A percentile compares a stretch with the other conserved stretches of the same genome.
Conservation (phyloP, 2,329 filamentous ascomycete genomes). For the Emmonsia crescens region DNA sequence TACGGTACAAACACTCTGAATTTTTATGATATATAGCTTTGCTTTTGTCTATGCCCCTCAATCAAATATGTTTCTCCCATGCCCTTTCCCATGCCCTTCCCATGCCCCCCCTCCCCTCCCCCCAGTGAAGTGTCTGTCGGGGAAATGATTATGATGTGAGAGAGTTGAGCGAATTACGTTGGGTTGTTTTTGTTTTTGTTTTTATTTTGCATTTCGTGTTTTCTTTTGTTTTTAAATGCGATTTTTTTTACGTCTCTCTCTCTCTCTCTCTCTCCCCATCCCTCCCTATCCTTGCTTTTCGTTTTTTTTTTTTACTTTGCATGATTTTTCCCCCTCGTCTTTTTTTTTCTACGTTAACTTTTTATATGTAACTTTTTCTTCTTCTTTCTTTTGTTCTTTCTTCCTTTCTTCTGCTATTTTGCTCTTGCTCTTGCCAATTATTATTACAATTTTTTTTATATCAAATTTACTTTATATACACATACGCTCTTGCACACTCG, state of each 20-base stretch:
- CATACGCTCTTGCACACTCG: too few species aligned
- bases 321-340: too few species aligned
- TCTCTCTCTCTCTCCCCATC: background rate
- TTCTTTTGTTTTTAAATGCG: too few species aligned
- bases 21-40: too few species aligned
- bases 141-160: background rate
- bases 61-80: too few species aligned
- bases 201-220: too few species aligned
- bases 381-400: background rate
- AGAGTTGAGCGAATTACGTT: constrained; percentile 6
- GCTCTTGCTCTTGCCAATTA: background rate
- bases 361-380: too few species aligned
- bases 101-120: background rate
- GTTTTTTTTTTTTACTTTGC: background rate
- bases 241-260: background rate
- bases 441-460: background rate
- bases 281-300: background rate
- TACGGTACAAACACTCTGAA: too few species aligned
- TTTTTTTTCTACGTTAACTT: too few species aligned
- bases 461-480: background rate
- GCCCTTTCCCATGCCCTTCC: constrained; percentile 4
- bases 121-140: constrained; percentile 5
- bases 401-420: background rate
- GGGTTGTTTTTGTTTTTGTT: background rate
- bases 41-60: too few species aligned